Evolutionary conservation across 306 rosid genomes (phyloP), one percentile per base, ranked within the genome.

Genomic region (Myrica gale): DNA sequence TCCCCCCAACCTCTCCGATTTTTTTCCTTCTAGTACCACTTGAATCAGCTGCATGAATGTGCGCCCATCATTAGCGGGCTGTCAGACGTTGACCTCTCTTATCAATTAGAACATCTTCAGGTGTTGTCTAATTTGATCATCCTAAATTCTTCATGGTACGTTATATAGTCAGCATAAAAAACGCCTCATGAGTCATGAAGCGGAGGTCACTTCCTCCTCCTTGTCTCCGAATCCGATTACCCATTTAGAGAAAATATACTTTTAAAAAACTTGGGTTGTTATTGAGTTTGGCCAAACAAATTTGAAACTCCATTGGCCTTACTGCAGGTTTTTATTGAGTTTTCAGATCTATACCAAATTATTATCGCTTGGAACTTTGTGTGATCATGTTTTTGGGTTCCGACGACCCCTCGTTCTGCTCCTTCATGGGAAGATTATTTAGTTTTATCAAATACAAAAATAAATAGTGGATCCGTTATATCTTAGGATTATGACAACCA

Each of bases 11-110:
- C 45, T 41, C 9, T 41, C 43, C 10, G 23, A 32, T 32, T 32
- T 32, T 32, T 32, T 32, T 32, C 37, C 13, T 50, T 9, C 26
- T 69, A 13, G 37, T 48, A 1, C 53, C 71, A 41, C 78, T 5
- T 55, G 44, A 3, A 32, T 70, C 41, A 58, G 3, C 9, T 23
- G 15, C 53, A 13, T 37, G 26, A 48, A 51, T 17, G 57, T 42
- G 61, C 20, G 11, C 52, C 82, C 85, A 13, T 60, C 76, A 68
- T 73, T 57, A 43, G 52, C 73, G 85, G 75, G 67, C 32, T 21
- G 32, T 15, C 5, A 2, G 1, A 39, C 48, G 39, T 39, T 42
- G 11, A 41, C 69, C 19, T 7, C 5, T 65, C 50, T 41, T 2
- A 8, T 43, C 70, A 3, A n/a, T 42, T 15, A 5, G 7, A 32